phyloP scores from a whole-genome alignment of 352 stramenopile species.

The Sclerospora graminicola region DNA sequence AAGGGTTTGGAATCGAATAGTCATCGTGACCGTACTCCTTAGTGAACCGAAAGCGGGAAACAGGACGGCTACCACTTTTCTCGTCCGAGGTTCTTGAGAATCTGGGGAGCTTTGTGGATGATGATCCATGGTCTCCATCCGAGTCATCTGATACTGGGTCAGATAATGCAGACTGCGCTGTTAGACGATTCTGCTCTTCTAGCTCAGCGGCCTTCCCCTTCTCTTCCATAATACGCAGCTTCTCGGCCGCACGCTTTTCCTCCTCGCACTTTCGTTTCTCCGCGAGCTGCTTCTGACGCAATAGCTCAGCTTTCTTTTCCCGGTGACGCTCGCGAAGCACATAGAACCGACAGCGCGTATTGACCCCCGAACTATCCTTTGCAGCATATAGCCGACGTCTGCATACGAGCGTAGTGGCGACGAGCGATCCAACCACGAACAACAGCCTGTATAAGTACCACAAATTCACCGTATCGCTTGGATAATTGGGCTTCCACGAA shows the following conservation, averaged over 20 bases:
- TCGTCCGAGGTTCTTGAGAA: constrained; percentile 8
- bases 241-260: constrained; percentile 24
- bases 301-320: constrained; percentile 29
- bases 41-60: constrained; percentile 73
- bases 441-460: constrained; percentile 75
- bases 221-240: constrained; percentile 25
- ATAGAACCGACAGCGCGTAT: constrained; percentile 47
- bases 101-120: constrained; percentile 18
- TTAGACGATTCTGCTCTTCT: constrained; percentile 51
- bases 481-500: constrained; percentile 79
- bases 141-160: constrained; percentile 71
- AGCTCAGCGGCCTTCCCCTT: constrained; percentile 37
- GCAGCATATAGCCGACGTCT: constrained; percentile 31
- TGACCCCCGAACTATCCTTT: constrained; percentile 55
- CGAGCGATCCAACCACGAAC: constrained; percentile 47
- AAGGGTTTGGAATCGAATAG: constrained; percentile 32
- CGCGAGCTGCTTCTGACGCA: constrained; percentile 27
- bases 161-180: constrained; percentile 44
- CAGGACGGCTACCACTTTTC: constrained; percentile 24
- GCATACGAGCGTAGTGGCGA: constrained; percentile 37
- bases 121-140: constrained; percentile 37
- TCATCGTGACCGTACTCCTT: constrained; percentile 64
- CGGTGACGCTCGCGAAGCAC: constrained; percentile 38
- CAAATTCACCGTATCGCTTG: constrained; percentile 80
- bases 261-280: too few relatives aligned